Base-by-base conservation (phyloP, 2,329 filamentous ascomycete species). In the Thielaviopsis euricoi region DNA sequence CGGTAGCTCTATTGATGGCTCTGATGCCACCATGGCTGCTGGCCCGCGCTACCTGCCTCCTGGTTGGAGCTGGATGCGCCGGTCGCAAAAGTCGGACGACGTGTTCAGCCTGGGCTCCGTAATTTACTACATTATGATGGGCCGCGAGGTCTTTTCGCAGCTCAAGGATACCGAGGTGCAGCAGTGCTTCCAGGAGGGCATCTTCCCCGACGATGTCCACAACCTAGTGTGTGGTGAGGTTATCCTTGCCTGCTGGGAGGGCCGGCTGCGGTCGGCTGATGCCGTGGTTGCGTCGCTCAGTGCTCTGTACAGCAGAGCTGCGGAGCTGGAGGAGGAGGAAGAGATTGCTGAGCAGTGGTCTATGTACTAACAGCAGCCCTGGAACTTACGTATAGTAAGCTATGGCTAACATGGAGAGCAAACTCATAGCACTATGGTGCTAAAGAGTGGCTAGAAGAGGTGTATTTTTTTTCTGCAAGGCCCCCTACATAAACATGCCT, bases 91-190 rank as follows among this genome's bases (percentile, higher is more conserved):
- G 52, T 61, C 63, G 40, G 64, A 69, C 29, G 68, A 70, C 55
- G 55, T 71, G 17, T 71, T 69, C 60, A 66, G 64, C 13, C 63
- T 71, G 10, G 69, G 69, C 40, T 68, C 68, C 9, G 63, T 66
- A 21, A 64, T 70, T 29, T 70, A 70, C 62, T 66, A 64, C 37
- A 69, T 71, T 23, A 66, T 69, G 65, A 63, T 64, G 33, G 66
- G 66, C 50, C 62, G 62, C 40, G 62, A 66, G 58, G 67, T 67
- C 21, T 70, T 67, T 60, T 57, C 58, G 13, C 62, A 65, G 55
- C 55, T 69, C 15, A 56, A 62, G 50, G 66, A 67, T 53, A 61
- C 64, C 52, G 65, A 69, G 57, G 64, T 69, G 33, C 62, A 65
- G 50, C 60, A 58, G 12, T 62, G 62, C 19, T 69, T 65, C 61